Conservation (phyloP, 495 filamentous ascomycete species). For the Penicillium waksmanii region DNA sequence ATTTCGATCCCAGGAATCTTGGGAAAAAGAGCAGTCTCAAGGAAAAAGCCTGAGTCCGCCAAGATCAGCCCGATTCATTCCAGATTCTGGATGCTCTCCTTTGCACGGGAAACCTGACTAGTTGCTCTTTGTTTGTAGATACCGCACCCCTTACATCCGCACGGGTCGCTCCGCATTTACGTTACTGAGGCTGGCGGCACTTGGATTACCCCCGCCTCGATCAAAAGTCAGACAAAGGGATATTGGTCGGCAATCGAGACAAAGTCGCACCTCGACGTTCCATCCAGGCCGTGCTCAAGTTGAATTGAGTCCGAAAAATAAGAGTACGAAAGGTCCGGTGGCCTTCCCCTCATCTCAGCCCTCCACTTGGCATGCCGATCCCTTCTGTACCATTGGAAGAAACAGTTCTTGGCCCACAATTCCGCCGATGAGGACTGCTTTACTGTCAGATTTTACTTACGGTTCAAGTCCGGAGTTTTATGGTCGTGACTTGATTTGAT, state of each 20-base stretch:
- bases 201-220: neutral
- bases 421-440: neutral
- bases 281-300: slow-evolving; percentile 12
- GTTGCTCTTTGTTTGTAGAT: slow-evolving; percentile 10
- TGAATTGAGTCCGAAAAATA: slow-evolving; percentile 2
- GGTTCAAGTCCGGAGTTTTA: neutral
- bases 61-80: neutral
- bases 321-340: slow-evolving; percentile 10
- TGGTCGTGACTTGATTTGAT: neutral
- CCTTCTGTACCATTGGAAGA: slow-evolving; percentile 15
- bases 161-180: slow-evolving; percentile 8
- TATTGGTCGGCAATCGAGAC: neutral
- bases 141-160: slow-evolving; percentile 26
- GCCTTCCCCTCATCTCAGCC: slow-evolving; percentile 15
- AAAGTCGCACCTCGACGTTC: slow-evolving; percentile 24
- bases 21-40: neutral
- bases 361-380: slow-evolving; percentile 32
- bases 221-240: neutral
- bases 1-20: neutral
- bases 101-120: neutral
- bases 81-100: neutral
- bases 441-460: slow-evolving; percentile 2
- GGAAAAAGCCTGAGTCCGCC: neutral
- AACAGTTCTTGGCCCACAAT: neutral
- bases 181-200: neutral